Base-by-base conservation (phyloP, 345 rosid genomes). In the Eucalyptus camaldulensis region DNA sequence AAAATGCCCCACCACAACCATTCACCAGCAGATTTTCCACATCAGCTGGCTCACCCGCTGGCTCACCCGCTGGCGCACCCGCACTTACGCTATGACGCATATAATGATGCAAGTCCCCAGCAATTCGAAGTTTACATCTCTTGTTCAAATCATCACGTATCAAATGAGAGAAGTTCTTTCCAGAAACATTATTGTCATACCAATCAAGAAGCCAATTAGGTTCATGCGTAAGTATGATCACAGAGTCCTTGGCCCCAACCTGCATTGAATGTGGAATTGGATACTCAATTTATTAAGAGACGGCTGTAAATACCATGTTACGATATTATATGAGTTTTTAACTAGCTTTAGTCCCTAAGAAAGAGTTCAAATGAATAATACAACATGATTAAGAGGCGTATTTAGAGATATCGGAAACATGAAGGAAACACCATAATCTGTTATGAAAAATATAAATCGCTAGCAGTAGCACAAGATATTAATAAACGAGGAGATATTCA, bases 141-240 rank as follows among this genome's bases (percentile, higher is more conserved):
- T 96, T 95, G 89, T 95, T 95, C 92, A 98, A 92, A 92, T 93
- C 91, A 90, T 95, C 96, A 90, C 95, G 88, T 91, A 96, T 94
- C 92, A 98, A 93, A 91, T 97, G 96, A 50, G 93, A 89, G 91
- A 98, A 95, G 90, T 97, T 97, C 90, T 94, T 95, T 87, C 97
- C 27, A 9, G 60, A 56, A 86, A 91, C 92, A 65, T 90, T 90
- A 89, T 93, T 92, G 96, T 97, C 95, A 90, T 98, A 98, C 95
- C 98, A 98, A 95, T 98, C 99, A 91, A 97, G 96, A 93, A 98
- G 98, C 99, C 99, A 98, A 88, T 91, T 94, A 47, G 99, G 99
- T 93, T 97, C 98, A 90, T 98, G 99, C 10, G 99, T 96, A 90
- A 98, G 94, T 87, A 98, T 88, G 89, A 98, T 95, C 91, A 98